These are phyloP conservation scores for Trametes versicolor DNA, from an alignment of 1,284 basidiomycete species.

Conservation along the genomic window DNA sequence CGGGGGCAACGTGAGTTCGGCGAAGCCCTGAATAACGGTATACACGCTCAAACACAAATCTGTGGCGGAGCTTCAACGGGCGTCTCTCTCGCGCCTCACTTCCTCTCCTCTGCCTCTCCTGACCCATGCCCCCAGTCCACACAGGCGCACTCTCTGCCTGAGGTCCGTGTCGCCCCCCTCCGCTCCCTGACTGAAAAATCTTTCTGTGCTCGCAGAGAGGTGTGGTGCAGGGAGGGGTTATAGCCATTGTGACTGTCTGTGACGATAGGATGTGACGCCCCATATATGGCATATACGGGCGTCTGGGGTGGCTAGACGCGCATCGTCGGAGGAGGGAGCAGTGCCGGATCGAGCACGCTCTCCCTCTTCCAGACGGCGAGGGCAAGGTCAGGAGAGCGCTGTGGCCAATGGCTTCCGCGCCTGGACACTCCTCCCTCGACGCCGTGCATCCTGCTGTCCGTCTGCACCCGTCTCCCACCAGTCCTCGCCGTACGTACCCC, in stretches of 20 bases:
- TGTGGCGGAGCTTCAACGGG: slow-evolving; percentile 39
- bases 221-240: background rate
- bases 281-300: slow-evolving; percentile 27
- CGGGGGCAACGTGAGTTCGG: slow-evolving; percentile 43
- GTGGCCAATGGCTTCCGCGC: background rate
- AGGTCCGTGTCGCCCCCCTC: background rate
- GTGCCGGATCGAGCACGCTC: background rate
- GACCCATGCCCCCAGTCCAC: background rate
- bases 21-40: slow-evolving; percentile 39
- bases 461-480: slow-evolving; percentile 7
- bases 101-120: slow-evolving; percentile 11
- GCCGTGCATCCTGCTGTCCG: background rate
- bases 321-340: slow-evolving; percentile 12
- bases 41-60: slow-evolving; percentile 42
- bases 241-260: slow-evolving; percentile 23
- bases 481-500: slow-evolving; percentile 14
- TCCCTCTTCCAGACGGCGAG: background rate
- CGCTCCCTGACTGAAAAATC: background rate
- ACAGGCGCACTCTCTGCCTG: background rate
- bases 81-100: slow-evolving; percentile 19
- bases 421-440: background rate
- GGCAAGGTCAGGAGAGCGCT: background rate
- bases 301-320: background rate
- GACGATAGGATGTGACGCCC: slow-evolving; percentile 32
- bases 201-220: background rate